These are phyloP conservation scores for Phytophthora boehmeriae DNA, from an alignment of 352 stramenopile genomes.

Conservation along the genomic window DNA sequence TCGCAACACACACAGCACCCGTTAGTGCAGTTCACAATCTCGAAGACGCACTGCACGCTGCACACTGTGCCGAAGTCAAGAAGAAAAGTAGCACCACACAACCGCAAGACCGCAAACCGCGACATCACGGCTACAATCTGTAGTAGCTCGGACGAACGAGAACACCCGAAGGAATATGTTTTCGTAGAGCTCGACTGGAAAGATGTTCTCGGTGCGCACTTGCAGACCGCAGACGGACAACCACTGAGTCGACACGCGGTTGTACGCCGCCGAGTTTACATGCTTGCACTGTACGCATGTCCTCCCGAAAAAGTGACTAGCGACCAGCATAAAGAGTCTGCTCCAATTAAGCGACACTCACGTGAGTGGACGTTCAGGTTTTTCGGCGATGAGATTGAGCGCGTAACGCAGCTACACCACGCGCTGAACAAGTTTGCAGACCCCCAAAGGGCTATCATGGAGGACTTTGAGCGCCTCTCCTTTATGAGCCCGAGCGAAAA, in stretches of 20 bases:
- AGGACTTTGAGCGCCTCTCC: conserved; percentile 19
- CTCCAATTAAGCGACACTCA: conserved; percentile 34
- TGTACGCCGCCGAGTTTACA: conserved; percentile 36
- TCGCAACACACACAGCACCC: conserved; percentile 27
- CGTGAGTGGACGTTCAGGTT: conserved; percentile 55
- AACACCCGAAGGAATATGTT: conserved; percentile 7
- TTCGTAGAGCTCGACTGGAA: conserved; percentile 40
- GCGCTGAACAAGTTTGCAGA: conserved; percentile 54
- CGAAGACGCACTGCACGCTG: conserved; percentile 21
- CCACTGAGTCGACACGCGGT: conserved; percentile 29
- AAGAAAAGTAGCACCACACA: not conserved
- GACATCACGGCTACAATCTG: conserved; percentile 10
- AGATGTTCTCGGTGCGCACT: conserved; percentile 56
- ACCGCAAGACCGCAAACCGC: not conserved
- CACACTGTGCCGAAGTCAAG: conserved; percentile 11
- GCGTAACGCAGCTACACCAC: conserved; percentile 34
- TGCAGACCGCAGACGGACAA: conserved; percentile 44
- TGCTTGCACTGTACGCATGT: conserved; percentile 50
- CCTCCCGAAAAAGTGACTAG: conserved; percentile 37
- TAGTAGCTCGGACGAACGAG: conserved; percentile 17
- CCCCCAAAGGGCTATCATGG: conserved; percentile 23
- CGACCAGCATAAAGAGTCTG: conserved; percentile 14
- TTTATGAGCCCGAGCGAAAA: conserved; percentile 15
- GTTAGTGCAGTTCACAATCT: conserved; percentile 28
- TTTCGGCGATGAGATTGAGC: conserved; percentile 39